Percentiles rank a stretch among this genome's conserved stretches.
Conservation (phyloP, 1,139 yeast genomes). For the Meyerozyma sp. region DNA sequence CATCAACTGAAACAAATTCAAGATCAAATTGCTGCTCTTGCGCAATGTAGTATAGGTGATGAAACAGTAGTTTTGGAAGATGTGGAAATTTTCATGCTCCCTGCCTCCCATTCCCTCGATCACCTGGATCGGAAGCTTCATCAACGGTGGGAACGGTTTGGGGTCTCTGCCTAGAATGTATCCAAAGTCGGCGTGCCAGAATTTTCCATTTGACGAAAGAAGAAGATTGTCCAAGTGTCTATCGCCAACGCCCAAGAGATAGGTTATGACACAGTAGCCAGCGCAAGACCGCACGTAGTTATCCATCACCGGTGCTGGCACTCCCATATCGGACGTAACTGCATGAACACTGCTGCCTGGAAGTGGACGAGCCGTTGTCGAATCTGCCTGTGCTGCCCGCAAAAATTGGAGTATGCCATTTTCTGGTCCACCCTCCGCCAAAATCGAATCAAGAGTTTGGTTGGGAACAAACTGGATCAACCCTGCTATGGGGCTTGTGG, state of each 20-base stretch:
- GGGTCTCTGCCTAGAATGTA: slow-evolving; percentile 96
- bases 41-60: slow-evolving; percentile 89
- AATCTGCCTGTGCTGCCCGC: slow-evolving; percentile 19
- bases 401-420: slow-evolving; percentile 71
- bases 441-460: slow-evolving; percentile 78
- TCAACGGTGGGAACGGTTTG: slow-evolving; percentile 96
- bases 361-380: slow-evolving; percentile 4
- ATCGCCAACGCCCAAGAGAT: slow-evolving; percentile 93
- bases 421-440: slow-evolving; percentile 29
- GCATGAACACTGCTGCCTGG: slow-evolving; percentile 29
- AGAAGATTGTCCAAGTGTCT: slow-evolving; percentile 89
- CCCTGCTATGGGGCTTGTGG: slow-evolving; percentile 89
- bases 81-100: slow-evolving; percentile 74
- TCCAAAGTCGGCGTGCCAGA: slow-evolving; percentile 97
- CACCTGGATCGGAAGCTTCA: slow-evolving; percentile 95
- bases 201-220: slow-evolving; percentile 68
- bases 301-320: slow-evolving; percentile 76
- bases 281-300: slow-evolving; percentile 94
- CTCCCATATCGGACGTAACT: slow-evolving; percentile 59
- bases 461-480: slow-evolving; percentile 90
- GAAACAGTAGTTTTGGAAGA: slow-evolving; percentile 89
- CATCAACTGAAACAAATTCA: slow-evolving; percentile 91
- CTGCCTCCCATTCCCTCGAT: slow-evolving; percentile 98
- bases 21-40: slow-evolving; percentile 81
- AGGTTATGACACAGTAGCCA: slow-evolving; percentile 95